Evolutionary conservation across 2,329 filamentous ascomycete genomes (phyloP).

Genomic region (Alternaria sp.): DNA sequence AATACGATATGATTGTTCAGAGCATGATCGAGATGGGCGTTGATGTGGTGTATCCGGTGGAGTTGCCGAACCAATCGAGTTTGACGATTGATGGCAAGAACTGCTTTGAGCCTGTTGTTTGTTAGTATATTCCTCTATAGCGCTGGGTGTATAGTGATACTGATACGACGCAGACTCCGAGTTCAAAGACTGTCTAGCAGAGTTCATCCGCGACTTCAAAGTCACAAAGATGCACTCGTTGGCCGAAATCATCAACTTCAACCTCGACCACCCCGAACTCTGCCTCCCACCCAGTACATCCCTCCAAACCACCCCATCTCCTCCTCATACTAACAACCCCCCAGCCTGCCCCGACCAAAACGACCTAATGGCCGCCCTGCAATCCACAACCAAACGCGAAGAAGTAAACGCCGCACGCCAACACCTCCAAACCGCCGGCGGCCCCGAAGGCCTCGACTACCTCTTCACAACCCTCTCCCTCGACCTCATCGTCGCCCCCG

Average conservation of each 20-base stretch:
- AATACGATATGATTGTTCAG: conserved; percentile 45
- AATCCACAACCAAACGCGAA: conserved; percentile 30
- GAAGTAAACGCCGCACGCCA: conserved; percentile 33
- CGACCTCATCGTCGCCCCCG: conserved; percentile 44
- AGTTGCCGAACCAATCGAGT: conserved; percentile 37
- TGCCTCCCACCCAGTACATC: conserved; percentile 38
- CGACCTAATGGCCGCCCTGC: conserved; percentile 43
- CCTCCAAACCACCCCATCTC: not conserved
- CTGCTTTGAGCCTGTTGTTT: conserved; percentile 46
- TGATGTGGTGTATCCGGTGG: conserved; percentile 44
- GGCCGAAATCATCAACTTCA: conserved; percentile 48
- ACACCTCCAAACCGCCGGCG: conserved; percentile 38
- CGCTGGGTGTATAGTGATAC: conserved; percentile 1
- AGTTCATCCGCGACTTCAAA: conserved; percentile 45
- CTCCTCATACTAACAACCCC: not conserved
- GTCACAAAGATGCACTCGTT: conserved; percentile 46
- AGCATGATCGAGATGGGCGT: conserved; percentile 47
- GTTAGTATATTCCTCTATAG: conserved; percentile 27
- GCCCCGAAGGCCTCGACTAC: conserved; percentile 40
- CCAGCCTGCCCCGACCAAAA: conserved; percentile 43
- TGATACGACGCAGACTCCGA: conserved; percentile 35
- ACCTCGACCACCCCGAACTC: conserved; percentile 45
- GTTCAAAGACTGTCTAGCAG: conserved; percentile 41
- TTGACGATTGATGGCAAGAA: conserved; percentile 42
- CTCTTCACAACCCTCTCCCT: conserved; percentile 38